Percentiles rank a stretch among this genome's conserved stretches.
Conservation (phyloP, 192 early-diverging fungal species). For the Dimargaris xerosporica region DNA sequence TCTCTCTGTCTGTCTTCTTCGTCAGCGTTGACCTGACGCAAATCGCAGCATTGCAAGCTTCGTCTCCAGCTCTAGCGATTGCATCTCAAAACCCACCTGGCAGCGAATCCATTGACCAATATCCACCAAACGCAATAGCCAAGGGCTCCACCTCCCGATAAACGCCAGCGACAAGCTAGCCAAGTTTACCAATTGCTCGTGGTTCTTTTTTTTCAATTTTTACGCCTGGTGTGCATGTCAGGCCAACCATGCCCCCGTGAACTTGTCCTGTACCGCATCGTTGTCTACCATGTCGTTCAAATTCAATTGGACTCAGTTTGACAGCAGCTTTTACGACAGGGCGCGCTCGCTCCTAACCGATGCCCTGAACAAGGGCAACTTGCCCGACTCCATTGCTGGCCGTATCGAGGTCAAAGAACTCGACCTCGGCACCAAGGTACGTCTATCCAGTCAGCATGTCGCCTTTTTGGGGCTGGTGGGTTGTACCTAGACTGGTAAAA, state of each 20-base stretch:
- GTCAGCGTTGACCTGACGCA: too few relatives aligned
- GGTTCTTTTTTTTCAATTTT: not conserved
- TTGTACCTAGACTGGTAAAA: not conserved
- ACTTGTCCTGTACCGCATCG: not conserved
- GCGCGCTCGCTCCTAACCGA: constrained; percentile 72
- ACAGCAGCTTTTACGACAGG: constrained; percentile 68
- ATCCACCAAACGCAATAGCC: too few relatives aligned
- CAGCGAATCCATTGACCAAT: too few relatives aligned
- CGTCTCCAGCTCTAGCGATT: too few relatives aligned
- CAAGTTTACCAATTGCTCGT: not conserved
- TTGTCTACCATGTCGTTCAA: constrained; percentile 66
- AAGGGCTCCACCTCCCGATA: too few relatives aligned
- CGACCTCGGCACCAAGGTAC: constrained; percentile 73
- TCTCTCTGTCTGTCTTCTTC: too few relatives aligned
- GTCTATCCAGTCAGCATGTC: not conserved
- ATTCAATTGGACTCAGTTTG: constrained; percentile 92
- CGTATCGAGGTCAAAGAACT: constrained; percentile 85
- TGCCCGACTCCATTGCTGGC: constrained; percentile 83
- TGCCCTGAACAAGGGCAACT: constrained; percentile 89
- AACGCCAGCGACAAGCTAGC: not conserved
- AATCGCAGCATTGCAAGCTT: too few relatives aligned
- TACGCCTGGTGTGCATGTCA: not conserved
- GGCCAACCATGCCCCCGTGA: too few relatives aligned
- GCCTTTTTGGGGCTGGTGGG: too few relatives aligned
- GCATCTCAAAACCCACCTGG: too few relatives aligned